These are phyloP conservation scores for Zasmidium cellare DNA, from an alignment of 2,329 filamentous ascomycete species.

Conservation along the genomic window DNA sequence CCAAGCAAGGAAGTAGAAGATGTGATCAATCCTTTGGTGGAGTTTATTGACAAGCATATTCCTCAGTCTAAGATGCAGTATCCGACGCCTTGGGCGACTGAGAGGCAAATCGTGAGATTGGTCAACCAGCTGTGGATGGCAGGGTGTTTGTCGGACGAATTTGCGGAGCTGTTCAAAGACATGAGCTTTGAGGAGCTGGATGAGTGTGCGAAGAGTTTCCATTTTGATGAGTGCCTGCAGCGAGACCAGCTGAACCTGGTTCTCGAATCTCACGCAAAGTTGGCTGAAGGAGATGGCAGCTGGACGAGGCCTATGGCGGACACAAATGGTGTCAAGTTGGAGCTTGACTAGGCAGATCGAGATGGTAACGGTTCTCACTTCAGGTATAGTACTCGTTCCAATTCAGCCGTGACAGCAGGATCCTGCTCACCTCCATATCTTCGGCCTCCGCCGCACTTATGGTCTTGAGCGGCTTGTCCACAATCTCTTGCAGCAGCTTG, in stretches of 20 bases:
- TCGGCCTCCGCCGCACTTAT: neutral
- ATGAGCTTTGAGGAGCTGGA: constrained; percentile 57
- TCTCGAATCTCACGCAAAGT: constrained; percentile 49
- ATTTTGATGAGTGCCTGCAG: constrained; percentile 55
- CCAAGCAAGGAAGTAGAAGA: constrained; percentile 43
- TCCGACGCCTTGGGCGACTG: constrained; percentile 33
- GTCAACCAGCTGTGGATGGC: constrained; percentile 53
- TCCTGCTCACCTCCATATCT: constrained; percentile 15
- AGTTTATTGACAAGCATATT: constrained; percentile 31
- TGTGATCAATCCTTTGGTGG: constrained; percentile 41
- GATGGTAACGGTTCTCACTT: neutral
- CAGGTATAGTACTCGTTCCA: constrained; percentile 14
- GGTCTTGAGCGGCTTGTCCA: constrained; percentile 16
- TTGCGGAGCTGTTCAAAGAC: constrained; percentile 56
- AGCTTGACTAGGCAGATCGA: constrained; percentile 3
- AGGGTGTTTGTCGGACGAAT: constrained; percentile 55
- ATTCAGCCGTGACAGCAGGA: constrained; percentile 22
- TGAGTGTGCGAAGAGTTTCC: constrained; percentile 55
- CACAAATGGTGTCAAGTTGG: constrained; percentile 8
- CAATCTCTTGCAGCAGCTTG: constrained; percentile 9
- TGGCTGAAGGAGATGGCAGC: neutral
- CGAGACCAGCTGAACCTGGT: constrained; percentile 55
- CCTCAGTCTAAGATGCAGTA: constrained; percentile 30
- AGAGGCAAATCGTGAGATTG: constrained; percentile 37
- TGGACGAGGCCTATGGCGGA: neutral